Evolutionary conservation across 2,329 filamentous ascomycete genomes (phyloP), one percentile per base, ranked within the genome.

Genomic region (Fusarium palustre): DNA sequence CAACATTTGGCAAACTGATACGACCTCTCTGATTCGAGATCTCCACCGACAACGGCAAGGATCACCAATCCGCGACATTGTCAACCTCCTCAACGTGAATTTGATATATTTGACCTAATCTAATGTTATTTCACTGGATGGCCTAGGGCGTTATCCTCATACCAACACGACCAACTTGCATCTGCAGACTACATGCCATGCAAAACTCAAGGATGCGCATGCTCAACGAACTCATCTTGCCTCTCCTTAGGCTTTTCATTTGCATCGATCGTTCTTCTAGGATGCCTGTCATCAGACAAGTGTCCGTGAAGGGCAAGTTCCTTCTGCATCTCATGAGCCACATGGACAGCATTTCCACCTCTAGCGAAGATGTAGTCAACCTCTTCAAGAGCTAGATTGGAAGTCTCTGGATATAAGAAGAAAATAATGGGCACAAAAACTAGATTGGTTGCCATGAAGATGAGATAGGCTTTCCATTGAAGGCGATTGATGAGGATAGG

Each of bases 401-500:
- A 62, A 9, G 48, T 69, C 9, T 66, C 60, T 0, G 65, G 60
- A 2, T 57, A 62, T 7, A 62, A 7, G 3, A 64, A 49, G 13
- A 42, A 69, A 2, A 50, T 58, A 0, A 42, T 56, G 0, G 42
- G 34, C 0, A 66, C 52, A 9, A 69, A 69, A 4, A 38, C 8
- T 0, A 69, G 47, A 15, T 66, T 69, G 0, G 60, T 69, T 6
- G 55, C 47, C 33, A 60, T 47, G 1, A 69, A 69, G 12, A 69
- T 62, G 2, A 69, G 36, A 16, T 55, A 66, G 0, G 47, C 62
- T 22, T 55, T 66, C 65, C 65, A 66, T 0, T 59, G 22, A 2
- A 66, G 56, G 1, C 66, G 43, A 13, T 62, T 59, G n/a, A 69
- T 55, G 1, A 69, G 31, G 1, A 62, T 34, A 0, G 85, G 84